Evolutionary conservation across 805 yeast species (phyloP).

Genomic region (Hanseniaspora hatyaiensis): DNA sequence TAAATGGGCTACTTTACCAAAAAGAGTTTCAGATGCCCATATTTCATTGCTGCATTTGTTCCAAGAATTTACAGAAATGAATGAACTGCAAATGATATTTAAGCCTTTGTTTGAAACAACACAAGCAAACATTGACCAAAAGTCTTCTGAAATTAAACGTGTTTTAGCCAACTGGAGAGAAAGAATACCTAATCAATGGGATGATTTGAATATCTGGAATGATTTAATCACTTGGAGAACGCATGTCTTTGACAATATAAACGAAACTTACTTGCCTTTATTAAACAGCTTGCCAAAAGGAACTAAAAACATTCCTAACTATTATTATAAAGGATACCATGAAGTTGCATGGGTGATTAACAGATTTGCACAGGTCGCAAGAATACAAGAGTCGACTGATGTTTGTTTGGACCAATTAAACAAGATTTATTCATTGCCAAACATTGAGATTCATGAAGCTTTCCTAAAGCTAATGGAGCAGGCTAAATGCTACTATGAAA

Average conservation of each 20-base stretch:
- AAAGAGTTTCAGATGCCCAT: constrained; percentile 66
- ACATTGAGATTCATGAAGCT: constrained; percentile 96
- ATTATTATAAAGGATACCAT: constrained; percentile 94
- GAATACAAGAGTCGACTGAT: constrained; percentile 92
- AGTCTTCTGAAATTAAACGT: constrained; percentile 87
- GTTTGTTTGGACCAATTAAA: constrained; percentile 89
- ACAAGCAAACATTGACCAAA: constrained; percentile 81
- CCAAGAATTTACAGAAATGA: constrained; percentile 93
- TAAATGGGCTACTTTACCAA: constrained; percentile 86
- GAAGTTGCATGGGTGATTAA: constrained; percentile 99
- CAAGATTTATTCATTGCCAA: constrained; percentile 88
- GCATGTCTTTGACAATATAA: constrained; percentile 92
- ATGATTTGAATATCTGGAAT: constrained; percentile 94
- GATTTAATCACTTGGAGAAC: constrained; percentile 97
- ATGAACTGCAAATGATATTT: constrained; percentile 94
- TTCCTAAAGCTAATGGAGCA: constrained; percentile 90
- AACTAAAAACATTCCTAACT: constrained; percentile 68
- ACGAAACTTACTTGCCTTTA: constrained; percentile 85
- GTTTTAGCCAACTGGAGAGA: constrained; percentile 97
- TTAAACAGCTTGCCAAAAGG: constrained; percentile 72
- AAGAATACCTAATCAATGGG: constrained; percentile 92
- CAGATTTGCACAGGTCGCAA: constrained; percentile 94
- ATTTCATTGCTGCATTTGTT: constrained; percentile 81
- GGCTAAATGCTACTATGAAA: constrained; percentile 93
- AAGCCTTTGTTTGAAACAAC: constrained; percentile 78